Evolutionary conservation across 352 stramenopile genomes (phyloP), one percentile per base, ranked within the genome.

Genomic region (Peronospora belbahrii): DNA sequence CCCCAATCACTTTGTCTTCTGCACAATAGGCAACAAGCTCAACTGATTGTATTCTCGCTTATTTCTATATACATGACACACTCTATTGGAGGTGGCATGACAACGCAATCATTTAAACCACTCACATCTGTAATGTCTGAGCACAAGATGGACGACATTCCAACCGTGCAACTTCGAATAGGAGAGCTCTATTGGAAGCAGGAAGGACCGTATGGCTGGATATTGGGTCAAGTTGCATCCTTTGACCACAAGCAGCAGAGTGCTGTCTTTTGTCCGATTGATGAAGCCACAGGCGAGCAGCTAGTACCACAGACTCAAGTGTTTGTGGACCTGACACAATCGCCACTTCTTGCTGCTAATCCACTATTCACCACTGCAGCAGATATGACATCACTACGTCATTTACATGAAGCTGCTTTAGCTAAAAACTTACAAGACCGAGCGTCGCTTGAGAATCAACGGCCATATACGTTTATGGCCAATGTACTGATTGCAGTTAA

Each of bases 361-460:
- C 78, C 81, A 38, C 50, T 90, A 7, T 83, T 86, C 50, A 58
- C 55, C 27, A 88, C 78, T 9, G 69, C 75, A 10, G 67, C 74
- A 15, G 81, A 93, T 34, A 93, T 93, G 78, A 93, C 81, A 53
- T 88, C 78, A 41, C 61, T 93, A 19, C 72, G 78, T 24, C 74
- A 93, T 34, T 49, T 93, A 39, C 78, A 93, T 46, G 85, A 96
- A 54, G 78, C 83, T 10, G 83, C 83, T 30, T 52, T 89, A 31
- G 81, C 85, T 39, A 94, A 94, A 53, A 92, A 95, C 56, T 58
- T 96, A 31, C 68, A 93, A 37, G 86, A 94, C 58, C 78, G 83
- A 6, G 63, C 83, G 39, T 62, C 71, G 15, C 52, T 93, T 15
- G 46, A 87, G 31, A 77, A 88, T 51, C 69, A 89, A 40, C 62